Percentiles rank a stretch among this genome's conserved stretches.
phyloP scores from a whole-genome alignment of 805 yeast genomes.

The Phaffomyces thermotolerans region DNA sequence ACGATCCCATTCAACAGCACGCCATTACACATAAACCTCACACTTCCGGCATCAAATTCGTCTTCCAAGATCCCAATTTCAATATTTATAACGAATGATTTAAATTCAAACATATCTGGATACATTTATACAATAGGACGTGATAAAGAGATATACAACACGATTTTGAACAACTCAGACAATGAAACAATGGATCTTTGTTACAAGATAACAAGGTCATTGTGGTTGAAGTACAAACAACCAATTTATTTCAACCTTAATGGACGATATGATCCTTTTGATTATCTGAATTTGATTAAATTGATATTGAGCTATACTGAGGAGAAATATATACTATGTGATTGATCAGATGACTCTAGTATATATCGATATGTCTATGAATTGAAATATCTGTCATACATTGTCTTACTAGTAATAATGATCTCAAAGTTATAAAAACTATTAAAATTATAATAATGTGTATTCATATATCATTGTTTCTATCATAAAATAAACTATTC shows the following conservation, averaged over 20 bases:
- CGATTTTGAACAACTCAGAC: constrained; percentile 33
- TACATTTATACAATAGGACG: constrained; percentile 37
- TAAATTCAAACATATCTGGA: constrained; percentile 31
- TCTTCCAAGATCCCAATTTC: constrained; percentile 28
- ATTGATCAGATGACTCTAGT: constrained; percentile 10
- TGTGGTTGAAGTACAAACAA: constrained; percentile 31
- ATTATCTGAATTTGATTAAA: constrained; percentile 25
- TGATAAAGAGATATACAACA: constrained; percentile 29
- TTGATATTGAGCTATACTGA: constrained; percentile 23
- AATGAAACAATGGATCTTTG: constrained; percentile 37
- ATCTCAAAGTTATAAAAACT: no score
- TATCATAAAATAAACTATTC: neutral
- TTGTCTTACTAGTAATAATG: no score
- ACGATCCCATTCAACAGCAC: constrained; percentile 10
- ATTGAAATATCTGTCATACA: neutral
- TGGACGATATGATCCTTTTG: constrained; percentile 31
- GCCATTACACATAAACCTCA: constrained; percentile 11
- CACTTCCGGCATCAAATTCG: constrained; percentile 9
- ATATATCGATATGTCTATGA: neutral
- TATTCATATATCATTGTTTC: neutral
- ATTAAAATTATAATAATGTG: no score
- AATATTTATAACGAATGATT: constrained; percentile 27
- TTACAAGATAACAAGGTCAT: constrained; percentile 33
- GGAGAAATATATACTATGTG: no score
- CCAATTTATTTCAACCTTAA: constrained; percentile 42